A percentile compares a stretch with the other conserved stretches of the same genome.
Evolutionary conservation across 768 basidiomycete species (phyloP).

Genomic region (Tricholoma sp.): DNA sequence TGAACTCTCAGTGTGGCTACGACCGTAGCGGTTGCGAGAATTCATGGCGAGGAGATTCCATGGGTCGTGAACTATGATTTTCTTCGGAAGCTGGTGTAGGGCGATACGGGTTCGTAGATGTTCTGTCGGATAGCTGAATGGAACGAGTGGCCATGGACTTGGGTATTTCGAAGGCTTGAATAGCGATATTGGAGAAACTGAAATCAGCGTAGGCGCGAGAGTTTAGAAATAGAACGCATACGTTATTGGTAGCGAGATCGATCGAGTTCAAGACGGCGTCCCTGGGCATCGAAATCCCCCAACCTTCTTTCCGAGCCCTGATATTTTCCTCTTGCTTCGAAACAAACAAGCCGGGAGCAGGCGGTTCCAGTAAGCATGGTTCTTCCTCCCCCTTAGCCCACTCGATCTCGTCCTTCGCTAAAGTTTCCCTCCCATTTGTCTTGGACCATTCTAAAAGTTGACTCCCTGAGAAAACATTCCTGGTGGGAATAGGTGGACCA

Average conservation of each 20-base stretch:
- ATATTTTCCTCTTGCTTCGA: neutral
- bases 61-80: neutral
- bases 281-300: neutral
- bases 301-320: neutral
- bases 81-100: neutral
- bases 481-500: no score
- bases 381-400: neutral
- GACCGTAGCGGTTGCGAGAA: neutral
- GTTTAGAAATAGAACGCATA: neutral
- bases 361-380: neutral
- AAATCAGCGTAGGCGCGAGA: neutral
- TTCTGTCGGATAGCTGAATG: neutral
- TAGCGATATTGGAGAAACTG: neutral
- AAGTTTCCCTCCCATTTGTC: neutral
- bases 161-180: neutral
- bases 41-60: neutral
- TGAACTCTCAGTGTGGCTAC: neutral
- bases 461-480: neutral
- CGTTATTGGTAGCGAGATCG: neutral
- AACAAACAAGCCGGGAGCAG: no score
- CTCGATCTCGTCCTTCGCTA: neutral
- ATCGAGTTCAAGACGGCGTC: neutral
- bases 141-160: neutral
- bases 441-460: neutral
- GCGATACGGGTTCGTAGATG: neutral